Conservation (phyloP, 2,329 filamentous ascomycete genomes). For the Ascosphaera aggregata region DNA sequence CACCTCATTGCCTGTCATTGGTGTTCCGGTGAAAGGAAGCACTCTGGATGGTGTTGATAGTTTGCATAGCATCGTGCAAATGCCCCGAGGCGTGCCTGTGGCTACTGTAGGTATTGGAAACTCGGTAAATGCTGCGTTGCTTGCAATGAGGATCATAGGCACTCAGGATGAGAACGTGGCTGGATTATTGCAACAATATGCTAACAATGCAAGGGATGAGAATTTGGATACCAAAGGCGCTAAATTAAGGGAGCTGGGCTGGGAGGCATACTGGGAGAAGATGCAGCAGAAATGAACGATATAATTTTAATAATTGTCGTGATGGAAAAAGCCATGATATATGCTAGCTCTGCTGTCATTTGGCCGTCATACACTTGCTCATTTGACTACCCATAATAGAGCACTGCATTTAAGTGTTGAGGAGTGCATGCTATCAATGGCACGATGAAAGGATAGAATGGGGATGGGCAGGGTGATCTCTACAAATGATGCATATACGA, state of each 20-base stretch:
- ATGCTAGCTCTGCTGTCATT: background rate
- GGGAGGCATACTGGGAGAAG: slow-evolving; percentile 22
- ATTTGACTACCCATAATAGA: too few species aligned
- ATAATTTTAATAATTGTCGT: too few species aligned
- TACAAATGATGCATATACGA: too few species aligned
- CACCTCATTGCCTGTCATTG: slow-evolving; percentile 51
- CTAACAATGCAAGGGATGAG: slow-evolving; percentile 17
- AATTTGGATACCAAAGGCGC: slow-evolving; percentile 20
- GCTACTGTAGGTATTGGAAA: slow-evolving; percentile 64
- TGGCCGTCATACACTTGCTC: too few species aligned
- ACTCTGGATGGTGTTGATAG: slow-evolving; percentile 49
- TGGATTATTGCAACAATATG: slow-evolving; percentile 20
- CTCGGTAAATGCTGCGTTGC: slow-evolving; percentile 49
- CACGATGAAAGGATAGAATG: too few species aligned
- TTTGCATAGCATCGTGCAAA: slow-evolving; percentile 50
- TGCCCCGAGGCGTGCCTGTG: slow-evolving; percentile 46
- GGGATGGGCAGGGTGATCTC: too few species aligned
- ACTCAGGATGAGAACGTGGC: slow-evolving; percentile 20
- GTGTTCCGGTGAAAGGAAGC: slow-evolving; percentile 53
- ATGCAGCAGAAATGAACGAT: slow-evolving; percentile 13
- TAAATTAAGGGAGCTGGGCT: slow-evolving; percentile 20
- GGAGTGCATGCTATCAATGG: too few species aligned
- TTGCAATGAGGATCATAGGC: slow-evolving; percentile 47
- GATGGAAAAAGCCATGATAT: background rate
- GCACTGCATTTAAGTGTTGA: too few species aligned